Percentiles rank a stretch among this genome's conserved stretches.
Evolutionary conservation across 2,329 filamentous ascomycete species (phyloP).

Genomic region (Apiospora hydei): DNA sequence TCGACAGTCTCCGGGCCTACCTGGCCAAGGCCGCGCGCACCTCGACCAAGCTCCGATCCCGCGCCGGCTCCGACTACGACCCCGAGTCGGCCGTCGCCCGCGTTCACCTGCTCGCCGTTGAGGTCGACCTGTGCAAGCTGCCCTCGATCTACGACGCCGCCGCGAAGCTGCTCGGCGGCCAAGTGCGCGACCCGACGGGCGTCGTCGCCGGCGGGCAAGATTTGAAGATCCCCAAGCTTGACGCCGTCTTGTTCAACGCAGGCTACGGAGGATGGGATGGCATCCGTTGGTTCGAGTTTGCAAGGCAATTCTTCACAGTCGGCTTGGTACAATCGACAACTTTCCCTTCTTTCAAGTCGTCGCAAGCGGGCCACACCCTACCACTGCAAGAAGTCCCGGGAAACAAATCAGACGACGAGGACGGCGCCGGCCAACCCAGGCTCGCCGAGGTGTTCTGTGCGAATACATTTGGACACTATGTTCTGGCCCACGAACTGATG

Average conservation of each 20-base stretch:
- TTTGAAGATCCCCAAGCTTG: conserved; percentile 72
- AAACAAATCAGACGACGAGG: conserved; percentile 29
- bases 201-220: conserved; percentile 43
- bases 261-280: conserved; percentile 87
- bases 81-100: conserved; percentile 54
- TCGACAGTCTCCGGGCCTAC: conserved; percentile 68
- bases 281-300: conserved; percentile 71
- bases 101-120: conserved; percentile 64
- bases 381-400: conserved; percentile 45
- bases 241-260: conserved; percentile 84
- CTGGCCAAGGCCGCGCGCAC: conserved; percentile 56
- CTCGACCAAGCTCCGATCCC: conserved; percentile 47
- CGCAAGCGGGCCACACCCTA: conserved; percentile 55
- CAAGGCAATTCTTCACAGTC: conserved; percentile 59
- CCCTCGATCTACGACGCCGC: conserved; percentile 58
- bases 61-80: conserved; percentile 47
- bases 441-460: conserved; percentile 87
- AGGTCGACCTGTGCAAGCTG: conserved; percentile 68
- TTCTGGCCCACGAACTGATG: conserved; percentile 81
- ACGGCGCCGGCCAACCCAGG: conserved; percentile 55
- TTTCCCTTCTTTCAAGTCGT: conserved; percentile 80
- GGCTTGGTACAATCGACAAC: conserved; percentile 74
- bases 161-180: conserved; percentile 52
- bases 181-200: conserved; percentile 53
- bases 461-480: conserved; percentile 95